These are phyloP conservation scores for Syzygium aqueum DNA, from an alignment of 345 rosid genomes.

Conservation along the genomic window DNA sequence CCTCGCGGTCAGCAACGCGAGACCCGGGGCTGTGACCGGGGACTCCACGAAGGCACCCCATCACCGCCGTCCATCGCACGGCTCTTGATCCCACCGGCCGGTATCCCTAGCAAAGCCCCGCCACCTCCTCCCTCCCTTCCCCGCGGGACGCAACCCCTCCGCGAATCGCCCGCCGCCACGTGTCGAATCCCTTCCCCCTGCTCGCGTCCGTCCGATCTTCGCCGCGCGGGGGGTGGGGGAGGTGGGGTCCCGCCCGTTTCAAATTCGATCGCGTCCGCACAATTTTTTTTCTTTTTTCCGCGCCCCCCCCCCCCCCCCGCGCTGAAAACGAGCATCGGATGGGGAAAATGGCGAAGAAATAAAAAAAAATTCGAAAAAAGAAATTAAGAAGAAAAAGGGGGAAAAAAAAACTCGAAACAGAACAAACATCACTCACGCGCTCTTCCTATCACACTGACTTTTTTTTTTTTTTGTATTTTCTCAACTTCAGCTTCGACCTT, in stretches of 20 bases:
- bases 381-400: fast-evolving
- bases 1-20: background rate
- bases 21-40: background rate
- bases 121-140: too few species aligned
- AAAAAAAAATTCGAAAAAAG: background rate
- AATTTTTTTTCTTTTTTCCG: background rate
- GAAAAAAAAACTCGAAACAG: background rate
- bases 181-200: background rate
- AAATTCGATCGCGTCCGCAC: background rate
- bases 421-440: background rate
- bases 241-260: background rate
- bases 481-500: background rate
- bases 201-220: background rate
- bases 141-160: background rate
- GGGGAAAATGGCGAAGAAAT: background rate
- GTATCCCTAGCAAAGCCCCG: background rate
- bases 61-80: background rate
- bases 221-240: too few species aligned
- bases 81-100: background rate
- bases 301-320: too few species aligned
- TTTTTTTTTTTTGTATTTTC: background rate
- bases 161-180: background rate
- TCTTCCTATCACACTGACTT: background rate
- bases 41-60: background rate
- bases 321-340: background rate